Percentiles rank a stretch among this genome's conserved stretches.
phyloP scores from a whole-genome alignment of 164 flowering plant species.

The Annona squamosa region DNA sequence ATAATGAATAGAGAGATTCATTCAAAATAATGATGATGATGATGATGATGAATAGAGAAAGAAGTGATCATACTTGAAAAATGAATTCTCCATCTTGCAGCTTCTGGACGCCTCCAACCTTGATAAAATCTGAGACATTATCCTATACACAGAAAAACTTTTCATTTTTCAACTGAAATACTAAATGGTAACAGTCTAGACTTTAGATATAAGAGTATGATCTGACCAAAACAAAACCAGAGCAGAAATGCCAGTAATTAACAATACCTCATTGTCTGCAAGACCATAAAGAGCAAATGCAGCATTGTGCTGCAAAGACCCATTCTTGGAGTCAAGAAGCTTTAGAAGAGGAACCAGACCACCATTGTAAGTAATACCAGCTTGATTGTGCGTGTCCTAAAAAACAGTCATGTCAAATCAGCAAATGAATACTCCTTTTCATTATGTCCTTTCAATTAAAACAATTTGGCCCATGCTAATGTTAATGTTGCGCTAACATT shows the following conservation, averaged over 20 bases:
- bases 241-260: not conserved
- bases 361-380: constrained; percentile 90
- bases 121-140: constrained; percentile 85
- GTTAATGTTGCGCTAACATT: no score
- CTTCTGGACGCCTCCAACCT: constrained; percentile 95
- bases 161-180: not conserved
- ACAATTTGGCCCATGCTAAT: no score
- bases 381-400: constrained; percentile 93
- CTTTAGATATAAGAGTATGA: not conserved
- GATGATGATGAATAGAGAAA: not conserved
- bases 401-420: not conserved
- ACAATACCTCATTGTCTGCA: constrained; percentile 91
- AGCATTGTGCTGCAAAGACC: constrained; percentile 95
- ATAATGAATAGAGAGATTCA: not conserved
- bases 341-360: constrained; percentile 74
- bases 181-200: not conserved
- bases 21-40: no score
- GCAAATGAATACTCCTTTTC: not conserved
- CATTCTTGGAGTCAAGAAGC: constrained; percentile 94
- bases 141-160: constrained; percentile 41
- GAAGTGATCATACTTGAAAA: constrained; percentile 61
- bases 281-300: constrained; percentile 99
- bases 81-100: constrained; percentile 97
- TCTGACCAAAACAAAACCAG: not conserved
- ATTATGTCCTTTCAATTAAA: no score